A percentile compares a stretch with the other conserved stretches of the same genome.
These are phyloP conservation scores for Hemerocallis citrina DNA, from an alignment of 106 monocot genomes.

Conservation along the genomic window DNA sequence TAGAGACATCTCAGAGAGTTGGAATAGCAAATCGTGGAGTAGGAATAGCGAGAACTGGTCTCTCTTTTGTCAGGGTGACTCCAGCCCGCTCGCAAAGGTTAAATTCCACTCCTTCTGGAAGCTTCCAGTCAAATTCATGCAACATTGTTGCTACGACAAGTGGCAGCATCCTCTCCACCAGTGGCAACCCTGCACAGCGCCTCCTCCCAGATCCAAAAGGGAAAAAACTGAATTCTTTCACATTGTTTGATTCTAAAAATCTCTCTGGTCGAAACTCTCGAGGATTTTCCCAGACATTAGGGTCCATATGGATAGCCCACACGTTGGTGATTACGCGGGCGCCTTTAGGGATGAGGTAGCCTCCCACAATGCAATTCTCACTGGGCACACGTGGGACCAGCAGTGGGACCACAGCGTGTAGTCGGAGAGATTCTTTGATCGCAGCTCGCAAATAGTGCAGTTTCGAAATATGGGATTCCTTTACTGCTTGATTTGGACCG, in stretches of 20 bases:
- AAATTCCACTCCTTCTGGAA: conserved; percentile 7
- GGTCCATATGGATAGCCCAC: conserved; percentile 34
- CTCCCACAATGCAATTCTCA: conserved; percentile 15
- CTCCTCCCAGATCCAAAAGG: conserved; percentile 17
- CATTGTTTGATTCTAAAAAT: conserved; percentile 1
- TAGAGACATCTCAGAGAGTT: neutral
- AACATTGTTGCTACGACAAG: conserved; percentile 11
- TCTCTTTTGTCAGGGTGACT: neutral
- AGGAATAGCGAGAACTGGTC: conserved; percentile 9
- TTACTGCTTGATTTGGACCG: neutral
- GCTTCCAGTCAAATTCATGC: conserved; percentile 11
- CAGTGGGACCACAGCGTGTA: conserved; percentile 33
- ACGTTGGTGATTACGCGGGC: conserved; percentile 24
- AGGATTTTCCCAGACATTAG: conserved; percentile 22
- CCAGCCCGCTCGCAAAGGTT: conserved; percentile 12
- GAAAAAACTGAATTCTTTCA: neutral
- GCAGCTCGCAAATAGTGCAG: conserved; percentile 20
- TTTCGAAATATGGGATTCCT: conserved; percentile 11
- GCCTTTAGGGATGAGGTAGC: conserved; percentile 21
- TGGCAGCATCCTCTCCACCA: conserved; percentile 14
- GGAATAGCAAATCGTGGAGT: neutral
- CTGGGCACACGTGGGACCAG: conserved; percentile 12
- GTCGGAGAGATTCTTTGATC: conserved; percentile 30
- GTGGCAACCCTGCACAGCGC: conserved; percentile 6
- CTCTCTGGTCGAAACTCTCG: conserved; percentile 28